Evolutionary conservation across 148 eudicot genomes (phyloP).

Genomic region (Heliosperma pusillum): DNA sequence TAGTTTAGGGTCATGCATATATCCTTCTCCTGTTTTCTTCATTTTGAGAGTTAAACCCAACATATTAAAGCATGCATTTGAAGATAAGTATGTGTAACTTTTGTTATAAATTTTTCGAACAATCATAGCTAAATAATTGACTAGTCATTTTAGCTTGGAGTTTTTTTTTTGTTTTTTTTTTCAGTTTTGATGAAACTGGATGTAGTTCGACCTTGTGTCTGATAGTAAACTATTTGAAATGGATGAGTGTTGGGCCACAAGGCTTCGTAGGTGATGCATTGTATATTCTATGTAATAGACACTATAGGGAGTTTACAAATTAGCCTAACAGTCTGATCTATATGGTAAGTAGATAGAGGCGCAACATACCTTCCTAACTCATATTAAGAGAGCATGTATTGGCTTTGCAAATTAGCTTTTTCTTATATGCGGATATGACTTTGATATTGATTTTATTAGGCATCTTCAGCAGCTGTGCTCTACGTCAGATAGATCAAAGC

Average conservation of each 20-base stretch:
- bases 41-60: not conserved
- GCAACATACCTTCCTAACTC: not conserved
- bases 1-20: slow-evolving; percentile 1
- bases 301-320: not conserved
- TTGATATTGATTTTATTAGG: slow-evolving; percentile 36
- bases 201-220: not conserved
- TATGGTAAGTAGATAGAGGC: not conserved
- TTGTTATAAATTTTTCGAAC: not conserved
- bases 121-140: not conserved
- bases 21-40: not conserved
- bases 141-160: not conserved
- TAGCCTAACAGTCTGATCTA: not conserved
- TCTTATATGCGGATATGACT: slow-evolving; percentile 18
- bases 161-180: not conserved
- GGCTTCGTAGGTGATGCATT: not conserved
- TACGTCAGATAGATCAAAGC: slow-evolving; percentile 29
- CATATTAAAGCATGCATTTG: not conserved
- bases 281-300: not conserved
- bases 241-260: not conserved
- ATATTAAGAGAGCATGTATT: slow-evolving; percentile 1
- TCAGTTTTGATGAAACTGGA: not conserved
- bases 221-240: not conserved
- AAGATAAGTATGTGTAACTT: slow-evolving; percentile 6
- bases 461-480: slow-evolving; percentile 52
- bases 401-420: slow-evolving; percentile 3